Percentiles rank a stretch among this genome's conserved stretches.
phyloP scores from a whole-genome alignment of 768 basidiomycete genomes.

The Mycena epipterygia region DNA sequence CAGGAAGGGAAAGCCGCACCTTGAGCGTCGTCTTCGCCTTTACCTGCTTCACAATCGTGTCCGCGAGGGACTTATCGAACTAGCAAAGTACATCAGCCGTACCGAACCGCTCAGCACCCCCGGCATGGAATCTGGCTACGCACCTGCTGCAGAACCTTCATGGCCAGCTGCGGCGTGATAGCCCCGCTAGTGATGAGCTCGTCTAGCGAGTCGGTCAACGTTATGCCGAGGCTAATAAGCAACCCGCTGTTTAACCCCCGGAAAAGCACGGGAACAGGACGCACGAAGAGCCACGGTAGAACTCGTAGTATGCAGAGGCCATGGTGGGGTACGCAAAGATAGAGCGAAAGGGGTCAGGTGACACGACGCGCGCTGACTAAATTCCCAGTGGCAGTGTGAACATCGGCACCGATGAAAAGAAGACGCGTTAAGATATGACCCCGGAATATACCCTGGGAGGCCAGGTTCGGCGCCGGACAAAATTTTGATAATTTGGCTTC shows the following conservation, averaged over 20 bases:
- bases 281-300: constrained; percentile 93
- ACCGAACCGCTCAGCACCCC: background rate
- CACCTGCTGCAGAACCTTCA: constrained; percentile 98
- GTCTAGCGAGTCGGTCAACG: constrained; percentile 97
- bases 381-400: too few relatives aligned
- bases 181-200: constrained; percentile 97
- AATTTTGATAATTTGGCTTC: too few relatives aligned
- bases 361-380: too few relatives aligned
- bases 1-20: too few relatives aligned
- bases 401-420: background rate
- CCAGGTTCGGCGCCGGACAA: too few relatives aligned
- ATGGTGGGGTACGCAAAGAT: constrained; percentile 47
- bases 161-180: constrained; percentile 98
- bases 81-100: constrained; percentile 46
- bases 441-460: too few relatives aligned
- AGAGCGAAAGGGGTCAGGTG: background rate
- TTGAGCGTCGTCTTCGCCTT: constrained; percentile 96
- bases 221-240: constrained; percentile 96
- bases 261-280: constrained; percentile 46
- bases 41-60: constrained; percentile 92
- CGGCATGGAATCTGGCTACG: background rate
- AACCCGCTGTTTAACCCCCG: constrained; percentile 11
- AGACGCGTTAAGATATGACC: too few relatives aligned
- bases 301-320: constrained; percentile 92
- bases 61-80: constrained; percentile 97